Base-by-base conservation (phyloP, 2,329 filamentous ascomycete genomes). In the Botrytis deweyae region DNA sequence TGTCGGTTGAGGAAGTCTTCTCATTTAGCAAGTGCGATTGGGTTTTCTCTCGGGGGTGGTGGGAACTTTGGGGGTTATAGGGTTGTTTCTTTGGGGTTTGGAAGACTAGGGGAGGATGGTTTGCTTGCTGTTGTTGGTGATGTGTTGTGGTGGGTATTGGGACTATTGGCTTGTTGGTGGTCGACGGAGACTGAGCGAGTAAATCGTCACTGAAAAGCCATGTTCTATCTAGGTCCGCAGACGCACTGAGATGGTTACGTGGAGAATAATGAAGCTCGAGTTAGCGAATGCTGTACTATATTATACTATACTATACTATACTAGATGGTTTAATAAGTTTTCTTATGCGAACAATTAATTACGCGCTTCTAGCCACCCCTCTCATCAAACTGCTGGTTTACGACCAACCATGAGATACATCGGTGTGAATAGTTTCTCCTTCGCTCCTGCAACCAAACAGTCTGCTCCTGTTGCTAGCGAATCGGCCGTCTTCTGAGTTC, bases 351-450 rank as follows among this genome's bases (percentile, higher is more conserved):
- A 64, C 20, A 64, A 2, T 44, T 44, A 29, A 7, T 44, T 33
- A 44, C 38, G 20, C 16, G 16, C 38, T 44, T 25, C 25, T 10
- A 64, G 18, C n/a, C n/a, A 65, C 18, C n/a, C 46, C 65, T 38
- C 25, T 36, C n/a, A 49, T 62, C 29, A 72, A n/a, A 65, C 64
- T 52, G 69, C 38, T 40, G 95, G 93, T 88, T 98, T 98, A 84
- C 93, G 90, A 75, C 90, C 95, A 75, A 98, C 90, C 93, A 98
- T 97, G 80, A 98, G 86, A 85, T 97, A 97, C 95, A 98, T 98
- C 72, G 95, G 95, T 1, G 95, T 98, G 85, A 98, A 98, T 36
- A 98, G 88, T 83, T 97, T 92, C 85, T 94, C 87, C 82, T 90
- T 89, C 52, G 90, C 95, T 83, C 95, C 95, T 65, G 92, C 93